Evolutionary conservation across 345 rosid genomes (phyloP).

Genomic region (Lenwebbia sp.): DNA sequence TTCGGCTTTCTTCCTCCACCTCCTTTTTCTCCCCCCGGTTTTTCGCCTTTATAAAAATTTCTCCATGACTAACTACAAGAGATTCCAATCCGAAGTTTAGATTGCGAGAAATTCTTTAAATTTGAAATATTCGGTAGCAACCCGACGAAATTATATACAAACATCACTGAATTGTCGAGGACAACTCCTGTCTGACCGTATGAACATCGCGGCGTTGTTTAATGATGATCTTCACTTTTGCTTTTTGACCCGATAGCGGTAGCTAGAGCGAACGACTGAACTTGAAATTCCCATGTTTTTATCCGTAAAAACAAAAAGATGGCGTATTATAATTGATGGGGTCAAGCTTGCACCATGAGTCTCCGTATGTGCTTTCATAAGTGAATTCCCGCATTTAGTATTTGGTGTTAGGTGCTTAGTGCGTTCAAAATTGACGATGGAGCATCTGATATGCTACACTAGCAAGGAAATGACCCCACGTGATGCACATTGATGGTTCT

Average conservation of each 20-base stretch:
- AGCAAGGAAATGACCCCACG: background rate
- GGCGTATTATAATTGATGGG: rapidly evolving
- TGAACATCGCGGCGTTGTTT: too few relatives aligned
- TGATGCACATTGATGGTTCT: background rate
- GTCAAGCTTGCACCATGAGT: background rate
- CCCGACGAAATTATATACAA: too few relatives aligned
- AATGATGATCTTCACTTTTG: rapidly evolving
- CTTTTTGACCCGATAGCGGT: background rate
- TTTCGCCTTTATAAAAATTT: too few relatives aligned
- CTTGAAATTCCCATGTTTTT: background rate
- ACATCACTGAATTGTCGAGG: background rate
- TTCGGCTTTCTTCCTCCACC: too few relatives aligned
- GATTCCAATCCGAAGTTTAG: too few relatives aligned
- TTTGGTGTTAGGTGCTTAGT: background rate
- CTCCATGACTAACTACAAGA: too few relatives aligned
- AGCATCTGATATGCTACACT: background rate
- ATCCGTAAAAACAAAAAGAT: background rate
- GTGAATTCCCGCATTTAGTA: background rate
- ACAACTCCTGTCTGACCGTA: background rate
- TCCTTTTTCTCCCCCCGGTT: too few relatives aligned
- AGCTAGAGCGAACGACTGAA: too few relatives aligned
- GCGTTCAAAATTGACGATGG: background rate
- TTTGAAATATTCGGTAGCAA: too few relatives aligned
- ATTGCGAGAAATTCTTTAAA: too few relatives aligned
- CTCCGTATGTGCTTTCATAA: background rate